Conservation (phyloP, 148 eudicot genomes). For the Fagopyrum esculentum region DNA sequence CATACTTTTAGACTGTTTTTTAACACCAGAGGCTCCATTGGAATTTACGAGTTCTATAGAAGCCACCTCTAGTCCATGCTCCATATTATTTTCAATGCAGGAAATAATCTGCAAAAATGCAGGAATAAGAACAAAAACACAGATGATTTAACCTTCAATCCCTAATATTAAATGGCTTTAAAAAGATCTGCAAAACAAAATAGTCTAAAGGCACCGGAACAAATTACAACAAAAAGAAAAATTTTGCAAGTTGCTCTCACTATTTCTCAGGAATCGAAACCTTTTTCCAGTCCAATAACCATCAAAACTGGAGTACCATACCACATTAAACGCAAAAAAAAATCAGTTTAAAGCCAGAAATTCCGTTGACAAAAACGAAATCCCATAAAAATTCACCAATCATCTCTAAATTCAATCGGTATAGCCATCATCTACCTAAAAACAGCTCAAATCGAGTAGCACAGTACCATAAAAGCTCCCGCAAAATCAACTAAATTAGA, state of each 20-base stretch:
- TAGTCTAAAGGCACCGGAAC: not conserved
- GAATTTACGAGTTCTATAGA: not conserved
- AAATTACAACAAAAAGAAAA: not conserved
- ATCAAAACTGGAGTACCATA: not conserved
- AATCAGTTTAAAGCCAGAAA: not conserved
- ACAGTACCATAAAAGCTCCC: not conserved
- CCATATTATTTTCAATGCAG: not conserved
- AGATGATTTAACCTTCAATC: not conserved
- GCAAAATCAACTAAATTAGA: not conserved
- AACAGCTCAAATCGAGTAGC: not conserved
- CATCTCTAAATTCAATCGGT: not conserved
- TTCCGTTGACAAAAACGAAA: not conserved
- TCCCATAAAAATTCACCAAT: not conserved
- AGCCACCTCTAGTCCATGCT: constrained; percentile 6
- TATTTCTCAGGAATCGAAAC: not conserved
- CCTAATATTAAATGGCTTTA: not conserved
- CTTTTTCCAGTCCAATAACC: not conserved
- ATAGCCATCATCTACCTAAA: not conserved
- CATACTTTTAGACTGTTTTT: not conserved
- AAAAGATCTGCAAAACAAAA: not conserved
- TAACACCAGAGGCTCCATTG: not conserved
- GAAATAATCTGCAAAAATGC: not conserved
- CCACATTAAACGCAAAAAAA: not conserved
- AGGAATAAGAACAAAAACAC: not conserved
- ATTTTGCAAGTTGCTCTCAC: not conserved